A percentile compares a stretch with the other conserved stretches of the same genome.
Evolutionary conservation across 306 rosid species (phyloP).

Genomic region (Castanea crenata): DNA sequence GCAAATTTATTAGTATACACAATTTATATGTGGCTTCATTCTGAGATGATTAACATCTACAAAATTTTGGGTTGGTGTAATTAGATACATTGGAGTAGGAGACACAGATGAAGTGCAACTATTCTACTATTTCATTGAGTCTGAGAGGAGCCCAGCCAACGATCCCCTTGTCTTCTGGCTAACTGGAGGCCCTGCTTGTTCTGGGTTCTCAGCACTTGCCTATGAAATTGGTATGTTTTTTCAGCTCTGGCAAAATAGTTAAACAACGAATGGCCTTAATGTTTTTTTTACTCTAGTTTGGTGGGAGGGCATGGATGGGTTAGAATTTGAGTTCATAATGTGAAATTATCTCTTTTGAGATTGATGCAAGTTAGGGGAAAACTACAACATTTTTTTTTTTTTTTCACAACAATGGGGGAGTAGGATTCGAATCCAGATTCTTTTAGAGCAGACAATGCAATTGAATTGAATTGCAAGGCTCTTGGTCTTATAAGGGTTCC

Average conservation of each 20-base stretch:
- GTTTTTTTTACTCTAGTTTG: too few relatives aligned
- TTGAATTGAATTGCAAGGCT: too few relatives aligned
- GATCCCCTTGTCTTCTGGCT: constrained; percentile 29
- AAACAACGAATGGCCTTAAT: too few relatives aligned
- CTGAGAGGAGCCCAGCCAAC: constrained; percentile 16
- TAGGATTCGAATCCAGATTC: too few relatives aligned
- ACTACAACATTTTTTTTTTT: too few relatives aligned
- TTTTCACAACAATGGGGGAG: too few relatives aligned
- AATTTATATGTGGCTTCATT: not conserved
- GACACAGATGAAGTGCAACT: constrained; percentile 19
- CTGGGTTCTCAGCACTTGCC: constrained; percentile 13
- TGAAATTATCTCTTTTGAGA: too few relatives aligned
- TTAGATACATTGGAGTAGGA: constrained; percentile 21
- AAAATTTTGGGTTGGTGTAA: not conserved
- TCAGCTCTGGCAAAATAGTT: too few relatives aligned
- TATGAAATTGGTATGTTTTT: constrained; percentile 18
- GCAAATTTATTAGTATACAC: not conserved
- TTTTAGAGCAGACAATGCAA: too few relatives aligned
- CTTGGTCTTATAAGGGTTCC: too few relatives aligned
- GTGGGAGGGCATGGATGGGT: not conserved
- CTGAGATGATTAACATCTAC: not conserved
- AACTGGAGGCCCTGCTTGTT: constrained; percentile 34
- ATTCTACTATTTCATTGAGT: constrained; percentile 27
- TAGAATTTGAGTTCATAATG: too few relatives aligned
- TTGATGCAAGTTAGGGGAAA: too few relatives aligned